Percentiles rank a stretch among this genome's conserved stretches.
phyloP scores from a whole-genome alignment of 345 rosid genomes.

The Cardamine resedifolia region DNA sequence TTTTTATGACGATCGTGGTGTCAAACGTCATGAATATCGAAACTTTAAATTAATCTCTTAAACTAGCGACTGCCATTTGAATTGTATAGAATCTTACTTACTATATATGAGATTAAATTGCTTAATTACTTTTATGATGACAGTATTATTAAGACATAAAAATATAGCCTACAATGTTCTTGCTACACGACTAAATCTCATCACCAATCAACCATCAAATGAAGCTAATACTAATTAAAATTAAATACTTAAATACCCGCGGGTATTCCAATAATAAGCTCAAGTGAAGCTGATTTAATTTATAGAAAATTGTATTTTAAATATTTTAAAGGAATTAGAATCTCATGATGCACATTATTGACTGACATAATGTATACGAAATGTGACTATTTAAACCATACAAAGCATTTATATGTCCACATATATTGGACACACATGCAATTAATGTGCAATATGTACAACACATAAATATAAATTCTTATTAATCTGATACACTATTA shows the following conservation, averaged over 20 bases:
- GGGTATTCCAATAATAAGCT: neutral
- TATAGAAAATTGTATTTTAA: neutral
- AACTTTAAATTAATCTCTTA: neutral
- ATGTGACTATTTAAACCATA: constrained; percentile 22
- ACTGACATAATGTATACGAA: constrained; percentile 21
- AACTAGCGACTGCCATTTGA: constrained; percentile 4
- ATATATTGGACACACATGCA: constrained; percentile 29
- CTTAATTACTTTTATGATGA: neutral
- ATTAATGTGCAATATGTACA: constrained; percentile 20
- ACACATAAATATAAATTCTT: neutral
- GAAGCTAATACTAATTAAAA: constrained; percentile 10
- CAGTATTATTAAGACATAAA: neutral
- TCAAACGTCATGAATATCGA: constrained; percentile 3
- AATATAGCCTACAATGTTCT: neutral
- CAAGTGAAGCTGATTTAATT: neutral
- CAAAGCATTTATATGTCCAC: constrained; percentile 28
- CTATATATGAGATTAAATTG: neutral
- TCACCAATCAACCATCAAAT: neutral
- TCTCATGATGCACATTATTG: constrained; percentile 19
- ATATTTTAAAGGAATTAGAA: constrained; percentile 8
- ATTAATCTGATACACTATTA: neutral
- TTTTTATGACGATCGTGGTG: neutral
- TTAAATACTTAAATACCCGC: too few relatives aligned
- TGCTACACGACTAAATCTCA: neutral
- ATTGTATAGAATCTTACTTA: neutral